Evolutionary conservation across 345 rosid genomes (phyloP).

Genomic region (Populus tremula): DNA sequence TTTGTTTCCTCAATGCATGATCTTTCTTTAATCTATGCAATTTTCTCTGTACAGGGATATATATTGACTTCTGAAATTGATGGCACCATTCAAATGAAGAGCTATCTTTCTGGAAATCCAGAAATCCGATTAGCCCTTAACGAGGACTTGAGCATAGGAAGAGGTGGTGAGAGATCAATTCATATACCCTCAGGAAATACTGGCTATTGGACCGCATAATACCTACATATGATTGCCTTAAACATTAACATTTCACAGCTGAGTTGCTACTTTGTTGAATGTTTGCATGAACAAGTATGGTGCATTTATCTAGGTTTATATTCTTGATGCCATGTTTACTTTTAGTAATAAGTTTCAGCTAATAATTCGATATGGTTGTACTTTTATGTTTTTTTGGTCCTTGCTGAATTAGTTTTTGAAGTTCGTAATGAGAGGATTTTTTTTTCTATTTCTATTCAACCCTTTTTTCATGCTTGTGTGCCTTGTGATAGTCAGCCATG

Average conservation of each 20-base stretch:
- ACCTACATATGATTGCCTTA: background rate
- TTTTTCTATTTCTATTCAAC: background rate
- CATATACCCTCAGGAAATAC: conserved; percentile 44
- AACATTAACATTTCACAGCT: conserved; percentile 6
- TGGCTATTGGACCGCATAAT: background rate
- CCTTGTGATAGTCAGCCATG: conserved; percentile 4
- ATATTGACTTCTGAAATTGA: conserved; percentile 97
- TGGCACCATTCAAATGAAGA: conserved; percentile 99
- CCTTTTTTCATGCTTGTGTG: background rate
- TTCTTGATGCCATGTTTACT: background rate
- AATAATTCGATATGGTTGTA: background rate
- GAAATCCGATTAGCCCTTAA: conserved; percentile 96
- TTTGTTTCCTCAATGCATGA: background rate
- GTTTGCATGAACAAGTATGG: background rate
- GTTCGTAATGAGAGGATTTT: background rate
- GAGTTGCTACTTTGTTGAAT: background rate
- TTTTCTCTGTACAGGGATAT: conserved; percentile 61
- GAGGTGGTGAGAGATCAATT: conserved; percentile 72
- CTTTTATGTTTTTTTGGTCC: conserved; percentile 4
- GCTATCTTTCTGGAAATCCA: conserved; percentile 92
- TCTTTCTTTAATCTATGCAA: background rate
- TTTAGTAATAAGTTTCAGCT: too few relatives aligned
- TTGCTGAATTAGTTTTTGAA: conserved; percentile 2
- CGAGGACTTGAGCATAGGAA: conserved; percentile 76
- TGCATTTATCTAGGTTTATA: background rate